Evolutionary conservation across 768 basidiomycete species (phyloP).

Genomic region (Boletus insuetus): DNA sequence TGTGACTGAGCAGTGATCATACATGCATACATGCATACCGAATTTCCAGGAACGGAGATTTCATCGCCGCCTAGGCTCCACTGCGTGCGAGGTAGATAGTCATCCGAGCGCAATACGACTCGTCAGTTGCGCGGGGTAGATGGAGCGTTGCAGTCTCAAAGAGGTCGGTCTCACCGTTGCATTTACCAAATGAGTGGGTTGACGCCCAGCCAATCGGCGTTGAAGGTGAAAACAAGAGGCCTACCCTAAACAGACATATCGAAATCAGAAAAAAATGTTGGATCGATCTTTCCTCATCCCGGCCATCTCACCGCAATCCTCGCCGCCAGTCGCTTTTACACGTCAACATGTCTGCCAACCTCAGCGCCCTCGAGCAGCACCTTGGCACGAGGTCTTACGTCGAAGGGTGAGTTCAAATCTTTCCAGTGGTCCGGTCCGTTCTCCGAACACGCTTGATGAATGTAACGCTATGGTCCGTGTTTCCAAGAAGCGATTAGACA

Average conservation of each 20-base stretch:
- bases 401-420: constrained; percentile 71
- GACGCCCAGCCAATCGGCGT: constrained; percentile 12
- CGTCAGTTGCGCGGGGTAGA: neutral
- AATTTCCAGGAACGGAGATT: too few species aligned
- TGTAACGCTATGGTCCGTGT: constrained; percentile 90
- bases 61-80: too few species aligned
- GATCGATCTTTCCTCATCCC: constrained; percentile 31
- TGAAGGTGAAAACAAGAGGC: neutral
- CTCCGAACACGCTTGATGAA: constrained; percentile 53
- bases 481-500: constrained; percentile 95
- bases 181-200: too few species aligned
- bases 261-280: constrained; percentile 15
- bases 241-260: constrained; percentile 33
- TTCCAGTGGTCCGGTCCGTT: constrained; percentile 5
- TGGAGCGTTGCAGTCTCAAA: neutral
- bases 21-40: neutral
- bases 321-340: constrained; percentile 8
- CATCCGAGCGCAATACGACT: too few species aligned
- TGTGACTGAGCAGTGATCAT: neutral
- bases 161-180: too few species aligned
- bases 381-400: constrained; percentile 86
- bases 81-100: too few species aligned
- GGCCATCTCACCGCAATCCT: constrained; percentile 18
- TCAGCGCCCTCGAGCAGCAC: constrained; percentile 78
- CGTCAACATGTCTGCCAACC: constrained; percentile 60